Base-by-base conservation (phyloP, 345 rosid genomes). In the Arabis hirsuta region DNA sequence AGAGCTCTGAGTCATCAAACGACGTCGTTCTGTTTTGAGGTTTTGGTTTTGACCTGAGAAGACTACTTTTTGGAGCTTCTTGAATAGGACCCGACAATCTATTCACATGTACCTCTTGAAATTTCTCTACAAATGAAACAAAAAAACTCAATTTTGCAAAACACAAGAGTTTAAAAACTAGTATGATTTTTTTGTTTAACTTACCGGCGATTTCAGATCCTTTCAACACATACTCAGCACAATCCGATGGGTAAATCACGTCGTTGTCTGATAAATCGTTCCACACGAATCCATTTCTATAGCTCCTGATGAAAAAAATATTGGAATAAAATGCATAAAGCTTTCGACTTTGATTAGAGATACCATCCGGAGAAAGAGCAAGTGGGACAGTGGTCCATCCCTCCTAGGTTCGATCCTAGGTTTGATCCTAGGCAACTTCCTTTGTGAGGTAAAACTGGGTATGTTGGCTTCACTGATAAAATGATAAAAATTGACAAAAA, bases 201-300 rank as follows among this genome's bases (percentile, higher is more conserved):
- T 74, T 31, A 86, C 88, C 91, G 51, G 91, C 55, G 62, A 93
- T 70, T 60, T 93, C 96, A n/a, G 98, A 93, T 13, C 98, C 98
- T 82, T 93, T 93, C 70, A 93, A 89, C 1, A 93, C 97, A 72
- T 81, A 88, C 39, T 93, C 98, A 54, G 88, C 87, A 82, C 89
- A 89, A 46, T 87, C 96, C 8, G 92, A 77, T 10, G 94, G 94
- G 60, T 76, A 77, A 44, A 90, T 86, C n/a, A 82, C 68, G 72
- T 93, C 98, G 69, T 86, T 88, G 46, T 86, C 96, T 19, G 84
- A 81, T 58, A 93, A 84, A 44, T 93, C 98, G 53, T 93, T 88
- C 98, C 98, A 93, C n/a, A 93, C 97, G 51, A 85, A 93, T 10
- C 98, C 98, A 74, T 86, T 93, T 66, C 86, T 93, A 80, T 93